Conservation (phyloP, 2,329 filamentous ascomycete genomes). For the Trichoderma koningii region DNA sequence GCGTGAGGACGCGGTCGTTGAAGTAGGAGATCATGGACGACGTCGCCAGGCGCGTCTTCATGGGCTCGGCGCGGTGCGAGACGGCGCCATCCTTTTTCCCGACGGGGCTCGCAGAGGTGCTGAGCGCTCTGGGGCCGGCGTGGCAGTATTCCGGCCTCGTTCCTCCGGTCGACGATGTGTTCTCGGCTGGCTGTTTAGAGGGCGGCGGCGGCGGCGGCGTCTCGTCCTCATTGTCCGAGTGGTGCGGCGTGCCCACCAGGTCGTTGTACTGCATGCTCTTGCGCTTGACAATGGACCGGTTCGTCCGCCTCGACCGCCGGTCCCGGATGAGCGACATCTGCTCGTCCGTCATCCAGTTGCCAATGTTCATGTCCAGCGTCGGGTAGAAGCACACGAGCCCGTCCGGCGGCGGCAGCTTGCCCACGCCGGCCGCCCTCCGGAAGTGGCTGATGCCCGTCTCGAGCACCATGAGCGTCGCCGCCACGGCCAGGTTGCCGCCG, state of each 20-base stretch:
- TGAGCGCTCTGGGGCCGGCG: slow-evolving; percentile 44
- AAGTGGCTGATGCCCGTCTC: slow-evolving; percentile 62
- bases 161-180: slow-evolving; percentile 41
- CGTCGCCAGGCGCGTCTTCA: slow-evolving; percentile 87
- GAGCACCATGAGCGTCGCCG: slow-evolving; percentile 84
- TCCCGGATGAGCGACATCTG: slow-evolving; percentile 94
- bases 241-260: slow-evolving; percentile 78
- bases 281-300: slow-evolving; percentile 73
- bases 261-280: slow-evolving; percentile 90
- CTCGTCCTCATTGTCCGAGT: slow-evolving; percentile 72
- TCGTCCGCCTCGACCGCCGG: slow-evolving; percentile 73
- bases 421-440: slow-evolving; percentile 41
- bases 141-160: slow-evolving; percentile 53
- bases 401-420: slow-evolving; percentile 70
- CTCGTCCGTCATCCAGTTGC: slow-evolving; percentile 98
- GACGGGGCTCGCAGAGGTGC: slow-evolving; percentile 29
- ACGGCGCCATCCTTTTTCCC: slow-evolving; percentile 34
- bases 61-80: slow-evolving; percentile 57
- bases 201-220: slow-evolving; percentile 36
- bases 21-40: slow-evolving; percentile 99
- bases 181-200: slow-evolving; percentile 35
- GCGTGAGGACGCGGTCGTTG: slow-evolving; percentile 89
- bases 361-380: slow-evolving; percentile 92
- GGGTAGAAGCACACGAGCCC: slow-evolving; percentile 88
- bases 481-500: slow-evolving; percentile 56